Evolutionary conservation across 139 green algal genomes (phyloP).

Genomic region (Picochlorum sp.): DNA sequence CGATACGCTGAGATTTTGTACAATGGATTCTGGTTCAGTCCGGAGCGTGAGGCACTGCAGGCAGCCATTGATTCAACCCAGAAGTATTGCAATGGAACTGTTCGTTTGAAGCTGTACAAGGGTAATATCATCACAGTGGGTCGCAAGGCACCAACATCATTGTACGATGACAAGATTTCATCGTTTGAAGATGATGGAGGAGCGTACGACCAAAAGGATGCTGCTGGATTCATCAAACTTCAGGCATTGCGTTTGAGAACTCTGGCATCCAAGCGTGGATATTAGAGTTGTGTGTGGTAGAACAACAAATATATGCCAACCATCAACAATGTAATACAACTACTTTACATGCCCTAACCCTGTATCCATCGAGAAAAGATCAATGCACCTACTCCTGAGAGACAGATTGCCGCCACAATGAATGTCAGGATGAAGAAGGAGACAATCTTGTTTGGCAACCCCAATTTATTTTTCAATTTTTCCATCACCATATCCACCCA

Average conservation of each 20-base stretch:
- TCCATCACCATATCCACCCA: conserved; percentile 32
- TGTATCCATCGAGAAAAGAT: conserved; percentile 23
- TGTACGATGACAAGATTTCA: conserved; percentile 84
- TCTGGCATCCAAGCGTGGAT: conserved; percentile 30
- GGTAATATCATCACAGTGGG: conserved; percentile 76
- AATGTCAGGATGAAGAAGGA: conserved; percentile 22
- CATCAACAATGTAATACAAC: neutral
- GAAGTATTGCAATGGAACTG: conserved; percentile 60
- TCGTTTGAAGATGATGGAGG: conserved; percentile 95
- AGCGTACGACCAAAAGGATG: conserved; percentile 87
- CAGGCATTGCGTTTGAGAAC: conserved; percentile 82
- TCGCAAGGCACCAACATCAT: conserved; percentile 49
- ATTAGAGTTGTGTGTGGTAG: neutral
- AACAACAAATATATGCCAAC: neutral
- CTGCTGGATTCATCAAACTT: conserved; percentile 88
- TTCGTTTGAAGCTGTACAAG: conserved; percentile 92
- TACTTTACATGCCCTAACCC: neutral
- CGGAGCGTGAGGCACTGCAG: conserved; percentile 81
- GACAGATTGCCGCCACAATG: conserved; percentile 12
- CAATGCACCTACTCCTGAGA: conserved; percentile 20
- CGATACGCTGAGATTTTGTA: conserved; percentile 84
- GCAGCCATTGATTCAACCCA: conserved; percentile 78
- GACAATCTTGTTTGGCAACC: conserved; percentile 13
- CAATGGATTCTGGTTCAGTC: conserved; percentile 77
- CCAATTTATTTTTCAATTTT: conserved; percentile 13